Percentiles rank a stretch among this genome's conserved stretches.
Evolutionary conservation across 2,329 filamentous ascomycete species (phyloP).

Genomic region (Tricladium varicosporioides): DNA sequence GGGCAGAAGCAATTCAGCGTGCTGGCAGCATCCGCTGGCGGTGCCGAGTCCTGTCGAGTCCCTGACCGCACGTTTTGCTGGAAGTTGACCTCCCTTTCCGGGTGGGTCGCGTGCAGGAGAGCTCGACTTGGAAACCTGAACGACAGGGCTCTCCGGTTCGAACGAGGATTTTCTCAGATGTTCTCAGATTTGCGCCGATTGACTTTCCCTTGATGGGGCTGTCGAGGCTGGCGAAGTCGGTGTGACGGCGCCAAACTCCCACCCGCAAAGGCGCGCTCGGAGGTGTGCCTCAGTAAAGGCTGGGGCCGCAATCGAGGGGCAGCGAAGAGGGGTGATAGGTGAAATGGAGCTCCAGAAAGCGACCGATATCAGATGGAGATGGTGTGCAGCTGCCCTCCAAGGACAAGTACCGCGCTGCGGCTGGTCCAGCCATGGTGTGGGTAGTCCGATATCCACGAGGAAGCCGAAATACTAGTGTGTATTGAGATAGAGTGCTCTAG

Average conservation of each 20-base stretch:
- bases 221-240: neutral
- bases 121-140: neutral
- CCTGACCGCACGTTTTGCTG: neutral
- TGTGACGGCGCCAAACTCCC: neutral
- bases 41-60: neutral
- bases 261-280: neutral
- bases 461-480: no score
- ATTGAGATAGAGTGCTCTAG: no score
- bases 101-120: neutral
- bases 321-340: neutral
- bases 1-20: neutral
- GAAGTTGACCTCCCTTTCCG: neutral
- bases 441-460: neutral
- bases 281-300: neutral
- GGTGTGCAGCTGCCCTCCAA: neutral
- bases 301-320: neutral
- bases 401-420: neutral
- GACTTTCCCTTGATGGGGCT: no score
- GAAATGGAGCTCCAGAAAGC: neutral
- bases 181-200: neutral
- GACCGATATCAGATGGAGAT: neutral
- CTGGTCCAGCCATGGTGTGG: neutral
- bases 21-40: no score
- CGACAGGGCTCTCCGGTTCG: neutral
- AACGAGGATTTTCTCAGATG: neutral